phyloP scores from a whole-genome alignment of 2,329 filamentous ascomycete genomes.

The Fusarium armeniacum region DNA sequence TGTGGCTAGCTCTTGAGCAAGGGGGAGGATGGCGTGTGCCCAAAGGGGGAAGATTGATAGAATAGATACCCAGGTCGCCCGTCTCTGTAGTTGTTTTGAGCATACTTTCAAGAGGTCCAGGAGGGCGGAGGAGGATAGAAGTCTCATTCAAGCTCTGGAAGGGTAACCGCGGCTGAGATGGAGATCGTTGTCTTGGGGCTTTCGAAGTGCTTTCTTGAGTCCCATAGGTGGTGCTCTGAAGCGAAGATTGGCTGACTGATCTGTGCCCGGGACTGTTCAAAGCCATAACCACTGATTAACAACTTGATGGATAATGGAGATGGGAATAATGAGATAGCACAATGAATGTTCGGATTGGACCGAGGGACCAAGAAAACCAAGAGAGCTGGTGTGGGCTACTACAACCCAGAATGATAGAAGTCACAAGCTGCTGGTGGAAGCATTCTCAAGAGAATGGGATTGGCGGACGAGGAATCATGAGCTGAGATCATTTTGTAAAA shows the following conservation, averaged over 20 bases:
- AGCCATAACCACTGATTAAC: slow-evolving; percentile 50
- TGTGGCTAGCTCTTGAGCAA: slow-evolving; percentile 51
- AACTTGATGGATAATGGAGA: slow-evolving; percentile 27
- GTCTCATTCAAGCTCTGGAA: slow-evolving; percentile 62
- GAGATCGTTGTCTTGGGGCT: slow-evolving; percentile 38
- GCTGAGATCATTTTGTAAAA: neutral
- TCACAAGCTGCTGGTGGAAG: slow-evolving; percentile 32
- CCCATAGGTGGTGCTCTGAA: slow-evolving; percentile 53
- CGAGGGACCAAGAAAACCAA: slow-evolving; percentile 45
- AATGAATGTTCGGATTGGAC: slow-evolving; percentile 40
- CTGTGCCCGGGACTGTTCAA: slow-evolving; percentile 49
- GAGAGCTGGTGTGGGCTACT: slow-evolving; percentile 37
- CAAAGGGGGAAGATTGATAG: slow-evolving; percentile 59
- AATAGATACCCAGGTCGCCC: slow-evolving; percentile 74
- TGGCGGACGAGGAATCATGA: slow-evolving; percentile 3
- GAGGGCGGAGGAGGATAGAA: slow-evolving; percentile 60
- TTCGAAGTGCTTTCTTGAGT: slow-evolving; percentile 45
- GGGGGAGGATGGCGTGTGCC: slow-evolving; percentile 51
- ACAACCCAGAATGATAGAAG: slow-evolving; percentile 42
- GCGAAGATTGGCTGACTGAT: slow-evolving; percentile 59
- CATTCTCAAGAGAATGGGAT: slow-evolving; percentile 35
- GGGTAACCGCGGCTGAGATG: slow-evolving; percentile 55
- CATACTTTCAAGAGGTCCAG: slow-evolving; percentile 73
- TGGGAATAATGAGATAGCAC: slow-evolving; percentile 33
- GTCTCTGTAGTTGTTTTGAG: slow-evolving; percentile 75